Conservation (phyloP, 106 monocot genomes). For the Acorus calamus region DNA sequence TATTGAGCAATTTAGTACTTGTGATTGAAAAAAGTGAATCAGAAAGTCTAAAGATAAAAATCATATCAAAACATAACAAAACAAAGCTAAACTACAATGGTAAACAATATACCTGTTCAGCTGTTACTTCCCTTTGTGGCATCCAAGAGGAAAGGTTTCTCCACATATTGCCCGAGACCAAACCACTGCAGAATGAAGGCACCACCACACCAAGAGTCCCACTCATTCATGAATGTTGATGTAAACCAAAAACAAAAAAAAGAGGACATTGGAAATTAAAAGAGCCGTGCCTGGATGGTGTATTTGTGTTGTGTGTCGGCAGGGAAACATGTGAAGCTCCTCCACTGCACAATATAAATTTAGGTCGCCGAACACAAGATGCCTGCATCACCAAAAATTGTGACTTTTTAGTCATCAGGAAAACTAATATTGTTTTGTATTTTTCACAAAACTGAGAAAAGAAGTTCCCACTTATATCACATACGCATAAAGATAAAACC, state of each 20-base stretch:
- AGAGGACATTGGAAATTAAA: not conserved
- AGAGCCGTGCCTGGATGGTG: conserved; percentile 38
- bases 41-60: too few relatives aligned
- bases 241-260: not conserved
- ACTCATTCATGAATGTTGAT: conserved; percentile 1
- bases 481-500: too few relatives aligned
- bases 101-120: conserved; percentile 32
- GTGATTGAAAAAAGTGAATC: too few relatives aligned
- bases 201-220: not conserved
- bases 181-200: conserved; percentile 24
- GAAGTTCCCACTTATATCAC: too few relatives aligned
- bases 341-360: conserved; percentile 89
- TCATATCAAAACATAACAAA: not conserved
- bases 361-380: conserved; percentile 69
- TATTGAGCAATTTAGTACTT: too few relatives aligned
- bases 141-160: conserved; percentile 91
- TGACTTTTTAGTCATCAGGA: not conserved
- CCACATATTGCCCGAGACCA: conserved; percentile 50
- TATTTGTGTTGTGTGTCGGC: conserved; percentile 48
- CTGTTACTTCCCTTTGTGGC: conserved; percentile 46
- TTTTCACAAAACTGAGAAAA: too few relatives aligned
- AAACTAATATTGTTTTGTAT: too few relatives aligned
- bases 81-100: conserved; percentile 1
- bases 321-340: conserved; percentile 82
- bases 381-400: conserved; percentile 38